Evolutionary conservation across 257 asterid genomes (phyloP), one percentile per base, ranked within the genome.

Genomic region (Datura wrightii): DNA sequence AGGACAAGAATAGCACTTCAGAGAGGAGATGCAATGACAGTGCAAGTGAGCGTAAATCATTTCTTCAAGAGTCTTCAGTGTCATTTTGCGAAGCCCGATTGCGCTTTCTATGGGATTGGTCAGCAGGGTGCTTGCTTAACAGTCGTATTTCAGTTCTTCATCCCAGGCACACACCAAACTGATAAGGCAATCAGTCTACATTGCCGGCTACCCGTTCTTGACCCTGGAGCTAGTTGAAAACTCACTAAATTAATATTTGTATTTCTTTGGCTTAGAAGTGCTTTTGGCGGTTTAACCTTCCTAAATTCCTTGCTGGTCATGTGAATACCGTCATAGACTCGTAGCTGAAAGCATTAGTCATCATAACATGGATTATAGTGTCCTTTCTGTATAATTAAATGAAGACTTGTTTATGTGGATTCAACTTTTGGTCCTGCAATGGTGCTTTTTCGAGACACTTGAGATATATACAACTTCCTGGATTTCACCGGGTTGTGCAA

Each of bases 161-260:
- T 92, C 52, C 97, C 98, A 0, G 98, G 98, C 6, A 93, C 98
- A 0, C 93, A 94, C 83, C 91, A 88, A 31, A 94, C 93, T 0
- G 98, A 96, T 87, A 96, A 94, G 83, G 91, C 98, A 0, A 93
- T 96, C 56, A 94, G 99, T 78, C 86, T 94, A 84, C 97, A 96
- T 85, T 96, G 98, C 83, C 84, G 96, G 90, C 90, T 96, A 85
- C 98, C 98, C 4, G 99, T 94, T 34, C 98, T 96, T 14, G 98
- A 96, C 90, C 94, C 97, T 0, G 99, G 99, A 1, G 85, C 97
- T 9, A 89, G 83, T 85, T 94, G 94, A 92, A 55, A 65, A 16
- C 62, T 76, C 8, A 4, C 31, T 78, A 34, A 78, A 13, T 24
- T 50, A 4, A 50, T 4, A 13, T 76, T 76, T 50, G 62, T 50